Conservation (phyloP, 257 asterid genomes). For the Plantago major region DNA sequence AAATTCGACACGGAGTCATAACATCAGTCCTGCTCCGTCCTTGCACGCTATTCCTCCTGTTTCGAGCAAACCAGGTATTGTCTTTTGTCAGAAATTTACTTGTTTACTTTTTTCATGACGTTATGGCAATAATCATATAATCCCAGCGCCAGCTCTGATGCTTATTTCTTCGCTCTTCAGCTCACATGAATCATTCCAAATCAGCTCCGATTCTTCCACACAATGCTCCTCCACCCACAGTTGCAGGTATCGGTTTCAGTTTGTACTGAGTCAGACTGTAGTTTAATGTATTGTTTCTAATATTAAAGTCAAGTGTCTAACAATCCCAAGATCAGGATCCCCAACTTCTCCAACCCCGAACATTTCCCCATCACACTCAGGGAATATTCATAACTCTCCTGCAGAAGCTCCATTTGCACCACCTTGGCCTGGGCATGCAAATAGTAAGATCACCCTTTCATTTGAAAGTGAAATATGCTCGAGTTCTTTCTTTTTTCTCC, state of each 20-base stretch:
- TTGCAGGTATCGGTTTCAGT: slow-evolving; percentile 26
- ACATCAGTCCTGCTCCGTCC: slow-evolving; percentile 42
- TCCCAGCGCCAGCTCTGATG: not conserved
- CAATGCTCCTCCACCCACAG: slow-evolving; percentile 31
- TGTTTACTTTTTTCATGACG: slow-evolving; percentile 12
- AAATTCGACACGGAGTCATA: slow-evolving; percentile 37
- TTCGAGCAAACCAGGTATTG: slow-evolving; percentile 45
- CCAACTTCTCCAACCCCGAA: slow-evolving; percentile 27
- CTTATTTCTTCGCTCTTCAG: slow-evolving; percentile 19
- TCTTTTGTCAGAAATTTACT: slow-evolving; percentile 20
- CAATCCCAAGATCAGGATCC: slow-evolving; percentile 30
- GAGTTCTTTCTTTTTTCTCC: not conserved
- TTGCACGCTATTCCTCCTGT: slow-evolving; percentile 38
- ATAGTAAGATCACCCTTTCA: slow-evolving; percentile 32
- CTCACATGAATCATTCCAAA: slow-evolving; percentile 22
- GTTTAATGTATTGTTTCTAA: slow-evolving; percentile 7
- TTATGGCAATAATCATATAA: slow-evolving; percentile 5
- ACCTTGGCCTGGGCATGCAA: slow-evolving; percentile 35
- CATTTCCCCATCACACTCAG: slow-evolving; percentile 30
- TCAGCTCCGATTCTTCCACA: slow-evolving; percentile 28
- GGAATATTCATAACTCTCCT: slow-evolving; percentile 32
- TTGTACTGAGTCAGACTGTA: slow-evolving; percentile 7
- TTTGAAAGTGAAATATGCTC: not conserved
- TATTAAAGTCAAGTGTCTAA: slow-evolving; percentile 17
- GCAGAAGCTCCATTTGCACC: slow-evolving; percentile 37